phyloP scores from a whole-genome alignment of 1,284 basidiomycete species.

The Moniliophthora roreri region DNA sequence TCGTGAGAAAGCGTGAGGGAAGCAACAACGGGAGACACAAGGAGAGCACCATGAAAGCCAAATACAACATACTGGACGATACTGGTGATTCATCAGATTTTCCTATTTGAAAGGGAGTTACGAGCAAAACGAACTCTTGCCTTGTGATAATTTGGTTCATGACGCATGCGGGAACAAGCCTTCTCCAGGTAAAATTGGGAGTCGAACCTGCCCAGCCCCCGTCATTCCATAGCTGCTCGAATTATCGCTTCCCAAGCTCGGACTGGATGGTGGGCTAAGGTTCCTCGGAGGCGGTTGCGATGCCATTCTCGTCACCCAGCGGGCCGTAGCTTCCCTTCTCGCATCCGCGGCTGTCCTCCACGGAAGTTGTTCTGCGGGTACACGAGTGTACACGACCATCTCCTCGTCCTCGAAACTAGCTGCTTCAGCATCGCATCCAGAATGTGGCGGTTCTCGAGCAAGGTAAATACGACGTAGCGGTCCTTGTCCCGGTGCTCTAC shows the following conservation, averaged over 20 bases:
- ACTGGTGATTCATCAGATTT: no score
- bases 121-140: not conserved
- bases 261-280: conserved; percentile 3
- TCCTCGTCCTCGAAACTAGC: conserved; percentile 21
- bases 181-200: conserved; percentile 44
- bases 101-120: no score
- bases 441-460: not conserved
- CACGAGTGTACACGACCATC: conserved; percentile 66
- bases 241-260: conserved; percentile 14
- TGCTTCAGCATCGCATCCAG: conserved; percentile 12
- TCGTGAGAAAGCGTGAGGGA: no score
- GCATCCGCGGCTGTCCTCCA: conserved; percentile 39
- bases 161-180: conserved; percentile 32
- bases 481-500: not conserved
- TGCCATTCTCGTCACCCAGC: conserved; percentile 49
- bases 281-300: conserved; percentile 3
- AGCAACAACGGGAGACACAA: no score
- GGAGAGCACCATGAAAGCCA: no score
- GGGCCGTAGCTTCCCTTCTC: conserved; percentile 60
- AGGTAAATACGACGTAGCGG: not conserved
- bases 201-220: conserved; percentile 39
- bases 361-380: conserved; percentile 54
- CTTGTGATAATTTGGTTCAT: not conserved
- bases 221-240: conserved; percentile 26
- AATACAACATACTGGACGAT: no score